phyloP scores from a whole-genome alignment of 331 rosid genomes.

The Rhamnella rubrinervis region DNA sequence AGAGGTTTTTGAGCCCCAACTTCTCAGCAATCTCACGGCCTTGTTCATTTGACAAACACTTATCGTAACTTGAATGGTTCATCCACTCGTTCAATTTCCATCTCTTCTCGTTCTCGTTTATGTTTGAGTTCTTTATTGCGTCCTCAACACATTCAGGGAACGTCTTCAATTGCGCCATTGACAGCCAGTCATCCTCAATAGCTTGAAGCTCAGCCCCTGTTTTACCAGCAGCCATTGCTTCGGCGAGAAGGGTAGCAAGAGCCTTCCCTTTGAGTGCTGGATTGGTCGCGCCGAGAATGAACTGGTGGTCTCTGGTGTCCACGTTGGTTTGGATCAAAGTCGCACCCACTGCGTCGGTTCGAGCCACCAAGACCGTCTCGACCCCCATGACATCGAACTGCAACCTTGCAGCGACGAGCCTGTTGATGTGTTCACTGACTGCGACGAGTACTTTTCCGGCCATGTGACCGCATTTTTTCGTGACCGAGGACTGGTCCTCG shows the following conservation, averaged over 20 bases:
- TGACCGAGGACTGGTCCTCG: slow-evolving; percentile 88
- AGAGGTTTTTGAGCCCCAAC: slow-evolving; percentile 58
- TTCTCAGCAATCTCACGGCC: slow-evolving; percentile 61
- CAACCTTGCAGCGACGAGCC: slow-evolving; percentile 92
- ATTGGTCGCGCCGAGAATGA: slow-evolving; percentile 83
- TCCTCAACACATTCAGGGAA: slow-evolving; percentile 72
- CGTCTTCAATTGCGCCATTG: slow-evolving; percentile 70
- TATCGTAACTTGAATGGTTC: slow-evolving; percentile 44
- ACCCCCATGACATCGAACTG: slow-evolving; percentile 97
- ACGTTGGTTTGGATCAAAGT: slow-evolving; percentile 81
- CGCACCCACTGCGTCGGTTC: slow-evolving; percentile 87
- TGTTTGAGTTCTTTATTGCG: slow-evolving; percentile 52
- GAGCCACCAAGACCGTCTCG: slow-evolving; percentile 81
- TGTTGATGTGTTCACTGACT: slow-evolving; percentile 75
- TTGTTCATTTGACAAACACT: slow-evolving; percentile 66
- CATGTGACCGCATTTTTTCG: slow-evolving; percentile 98
- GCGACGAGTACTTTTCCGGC: slow-evolving; percentile 92
- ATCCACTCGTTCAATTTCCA: slow-evolving; percentile 68
- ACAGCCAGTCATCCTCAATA: slow-evolving; percentile 69
- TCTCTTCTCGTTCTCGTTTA: slow-evolving; percentile 51
- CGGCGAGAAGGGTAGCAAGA: slow-evolving; percentile 55
- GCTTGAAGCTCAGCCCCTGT: slow-evolving; percentile 78
- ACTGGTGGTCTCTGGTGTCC: slow-evolving; percentile 80
- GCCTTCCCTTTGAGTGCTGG: slow-evolving; percentile 50
- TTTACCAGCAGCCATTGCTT: slow-evolving; percentile 66